A percentile compares a stretch with the other conserved stretches of the same genome.
Evolutionary conservation across 2,329 filamentous ascomycete species (phyloP).

Genomic region (Tolypocladium tropicale): DNA sequence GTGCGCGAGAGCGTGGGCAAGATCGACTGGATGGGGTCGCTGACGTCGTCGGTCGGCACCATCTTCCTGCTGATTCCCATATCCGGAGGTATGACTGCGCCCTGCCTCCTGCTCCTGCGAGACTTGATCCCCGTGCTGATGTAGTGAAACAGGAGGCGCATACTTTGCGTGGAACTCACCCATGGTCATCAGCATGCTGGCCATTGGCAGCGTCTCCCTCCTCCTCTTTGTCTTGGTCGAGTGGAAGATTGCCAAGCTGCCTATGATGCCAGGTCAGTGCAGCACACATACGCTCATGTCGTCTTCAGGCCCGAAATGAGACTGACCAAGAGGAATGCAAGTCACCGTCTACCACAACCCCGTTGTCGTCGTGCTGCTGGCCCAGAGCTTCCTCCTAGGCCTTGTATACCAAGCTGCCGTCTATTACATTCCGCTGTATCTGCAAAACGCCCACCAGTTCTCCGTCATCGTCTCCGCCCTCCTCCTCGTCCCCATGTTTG

Average conservation of each 20-base stretch:
- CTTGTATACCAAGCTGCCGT: slow-evolving; percentile 47
- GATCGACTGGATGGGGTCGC: slow-evolving; percentile 49
- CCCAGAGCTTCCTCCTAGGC: slow-evolving; percentile 51
- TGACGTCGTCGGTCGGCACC: slow-evolving; percentile 43
- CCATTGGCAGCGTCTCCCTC: slow-evolving; percentile 54
- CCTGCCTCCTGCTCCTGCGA: too few species aligned
- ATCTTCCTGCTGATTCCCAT: slow-evolving; percentile 54
- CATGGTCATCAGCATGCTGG: slow-evolving; percentile 59
- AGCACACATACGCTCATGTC: too few species aligned
- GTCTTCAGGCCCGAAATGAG: not conserved
- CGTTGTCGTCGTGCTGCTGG: slow-evolving; percentile 42
- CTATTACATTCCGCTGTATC: slow-evolving; percentile 53
- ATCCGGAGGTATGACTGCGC: slow-evolving; percentile 34
- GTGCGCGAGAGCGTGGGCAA: slow-evolving; percentile 37
- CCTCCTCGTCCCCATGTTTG: slow-evolving; percentile 38
- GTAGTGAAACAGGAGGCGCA: slow-evolving; percentile 10
- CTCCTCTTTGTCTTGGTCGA: slow-evolving; percentile 59
- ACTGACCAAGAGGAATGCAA: slow-evolving; percentile 5
- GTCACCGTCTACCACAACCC: slow-evolving; percentile 43
- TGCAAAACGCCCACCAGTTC: slow-evolving; percentile 40
- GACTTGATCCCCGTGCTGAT: not conserved
- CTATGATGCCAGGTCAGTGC: slow-evolving; percentile 52
- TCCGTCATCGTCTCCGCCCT: slow-evolving; percentile 35
- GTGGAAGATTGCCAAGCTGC: slow-evolving; percentile 59
- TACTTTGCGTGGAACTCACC: slow-evolving; percentile 49